phyloP scores from a whole-genome alignment of 495 filamentous ascomycete genomes.

The Astrocystis sublimbata region DNA sequence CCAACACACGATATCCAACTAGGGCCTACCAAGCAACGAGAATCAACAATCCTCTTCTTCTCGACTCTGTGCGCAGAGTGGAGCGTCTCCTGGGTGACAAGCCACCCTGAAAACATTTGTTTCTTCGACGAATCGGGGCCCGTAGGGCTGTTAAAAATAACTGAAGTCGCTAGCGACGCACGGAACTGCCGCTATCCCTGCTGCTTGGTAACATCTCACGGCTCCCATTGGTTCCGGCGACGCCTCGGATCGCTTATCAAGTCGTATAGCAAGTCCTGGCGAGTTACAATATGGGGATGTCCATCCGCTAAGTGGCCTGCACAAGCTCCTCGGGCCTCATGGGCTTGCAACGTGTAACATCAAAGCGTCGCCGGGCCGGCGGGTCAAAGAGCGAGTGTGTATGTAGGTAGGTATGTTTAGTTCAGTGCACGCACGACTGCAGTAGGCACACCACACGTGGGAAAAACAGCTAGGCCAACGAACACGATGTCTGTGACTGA shows the following conservation, averaged over 20 bases:
- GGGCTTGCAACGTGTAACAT: not conserved
- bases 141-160: not conserved
- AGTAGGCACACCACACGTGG: too few species aligned
- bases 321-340: not conserved
- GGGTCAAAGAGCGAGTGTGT: too few species aligned
- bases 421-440: too few species aligned
- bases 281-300: not conserved
- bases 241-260: not conserved
- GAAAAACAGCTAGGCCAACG: too few species aligned
- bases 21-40: too few species aligned
- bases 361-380: not conserved
- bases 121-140: not conserved
- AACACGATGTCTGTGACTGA: too few species aligned
- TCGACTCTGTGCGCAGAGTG: not conserved
- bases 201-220: not conserved
- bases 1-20: too few species aligned
- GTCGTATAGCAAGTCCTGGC: not conserved
- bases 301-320: not conserved
- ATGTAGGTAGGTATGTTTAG: too few species aligned
- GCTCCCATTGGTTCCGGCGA: not conserved
- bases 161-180: constrained; percentile 4
- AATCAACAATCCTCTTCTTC: too few species aligned
- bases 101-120: not conserved
- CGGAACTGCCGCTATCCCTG: not conserved
- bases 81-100: not conserved